These are phyloP conservation scores for Fusarium palustre DNA, from an alignment of 2,329 filamentous ascomycete genomes.

Conservation along the genomic window DNA sequence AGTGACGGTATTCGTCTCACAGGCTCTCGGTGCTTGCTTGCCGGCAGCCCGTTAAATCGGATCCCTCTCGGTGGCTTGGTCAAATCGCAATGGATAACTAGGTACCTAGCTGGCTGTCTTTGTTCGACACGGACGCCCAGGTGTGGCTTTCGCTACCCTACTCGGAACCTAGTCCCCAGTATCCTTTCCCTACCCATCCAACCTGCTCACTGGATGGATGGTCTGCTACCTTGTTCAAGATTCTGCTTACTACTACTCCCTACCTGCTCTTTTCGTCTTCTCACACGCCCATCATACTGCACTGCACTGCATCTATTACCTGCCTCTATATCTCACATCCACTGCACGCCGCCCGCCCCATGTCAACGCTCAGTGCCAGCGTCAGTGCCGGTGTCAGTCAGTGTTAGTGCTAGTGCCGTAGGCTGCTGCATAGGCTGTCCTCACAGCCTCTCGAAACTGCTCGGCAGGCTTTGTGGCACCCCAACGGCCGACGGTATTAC, in stretches of 20 bases:
- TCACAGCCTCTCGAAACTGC: conserved; percentile 46
- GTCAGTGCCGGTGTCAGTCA: conserved; percentile 3
- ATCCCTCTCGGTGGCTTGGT: conserved; percentile 43
- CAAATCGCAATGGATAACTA: conserved; percentile 40
- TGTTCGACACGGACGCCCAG: conserved; percentile 29
- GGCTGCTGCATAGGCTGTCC: conserved; percentile 40
- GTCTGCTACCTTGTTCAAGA: conserved; percentile 27
- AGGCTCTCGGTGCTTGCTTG: conserved; percentile 17
- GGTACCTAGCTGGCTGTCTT: conserved; percentile 32
- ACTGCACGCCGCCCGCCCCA: conserved; percentile 30
- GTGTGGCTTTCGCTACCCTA: conserved; percentile 25
- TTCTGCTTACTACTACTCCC: conserved; percentile 33
- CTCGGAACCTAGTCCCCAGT: conserved; percentile 33
- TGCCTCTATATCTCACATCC: conserved; percentile 14
- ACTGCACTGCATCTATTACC: conserved; percentile 28
- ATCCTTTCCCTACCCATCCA: conserved; percentile 20
- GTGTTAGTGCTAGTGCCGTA: conserved; percentile 37
- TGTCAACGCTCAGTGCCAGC: conserved; percentile 14
- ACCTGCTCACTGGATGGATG: conserved; percentile 33
- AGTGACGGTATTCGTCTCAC: conserved; percentile 31
- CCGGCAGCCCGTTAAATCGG: conserved; percentile 32
- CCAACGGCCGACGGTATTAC: conserved; percentile 46
- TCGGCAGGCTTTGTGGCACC: conserved; percentile 44
- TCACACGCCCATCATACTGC: conserved; percentile 22
- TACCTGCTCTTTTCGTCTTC: conserved; percentile 29